Conservation (phyloP, 306 rosid species). For the Lathyrus sativus region DNA sequence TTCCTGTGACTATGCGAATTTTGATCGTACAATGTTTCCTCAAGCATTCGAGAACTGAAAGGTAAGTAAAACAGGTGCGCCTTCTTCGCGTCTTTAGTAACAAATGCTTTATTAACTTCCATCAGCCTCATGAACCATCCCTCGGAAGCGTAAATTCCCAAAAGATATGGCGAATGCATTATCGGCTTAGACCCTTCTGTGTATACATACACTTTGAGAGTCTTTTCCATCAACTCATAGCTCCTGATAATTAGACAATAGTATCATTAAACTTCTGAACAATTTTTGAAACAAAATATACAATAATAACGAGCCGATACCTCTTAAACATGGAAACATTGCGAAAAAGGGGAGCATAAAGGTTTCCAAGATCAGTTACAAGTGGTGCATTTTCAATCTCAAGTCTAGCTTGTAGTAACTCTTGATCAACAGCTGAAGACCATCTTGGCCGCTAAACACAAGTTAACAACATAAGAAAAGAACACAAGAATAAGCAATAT, state of each 20-base stretch:
- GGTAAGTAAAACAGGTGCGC: constrained; percentile 95
- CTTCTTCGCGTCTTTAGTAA: constrained; percentile 62
- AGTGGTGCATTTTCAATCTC: constrained; percentile 77
- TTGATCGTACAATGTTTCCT: constrained; percentile 63
- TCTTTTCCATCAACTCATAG: constrained; percentile 88
- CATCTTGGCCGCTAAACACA: constrained; percentile 65
- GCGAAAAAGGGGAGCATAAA: constrained; percentile 70
- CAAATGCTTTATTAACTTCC: constrained; percentile 61
- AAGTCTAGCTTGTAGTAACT: constrained; percentile 53
- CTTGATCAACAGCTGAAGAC: constrained; percentile 68
- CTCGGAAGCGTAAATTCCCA: constrained; percentile 90
- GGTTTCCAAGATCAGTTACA: constrained; percentile 50
- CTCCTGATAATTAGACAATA: constrained; percentile 55
- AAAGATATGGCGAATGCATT: constrained; percentile 72
- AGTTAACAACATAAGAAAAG: constrained; percentile 35
- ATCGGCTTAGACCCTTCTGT: constrained; percentile 76
- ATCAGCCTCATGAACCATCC: constrained; percentile 95
- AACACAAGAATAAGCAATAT: constrained; percentile 16
- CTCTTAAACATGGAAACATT: constrained; percentile 81
- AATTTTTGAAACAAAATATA: too few relatives aligned
- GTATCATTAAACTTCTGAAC: too few relatives aligned
- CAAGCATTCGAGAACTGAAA: constrained; percentile 81
- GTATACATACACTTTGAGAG: constrained; percentile 76
- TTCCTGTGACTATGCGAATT: constrained; percentile 65
- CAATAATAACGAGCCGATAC: constrained; percentile 38